These are phyloP conservation scores for Elaeagnus macrophylla DNA, from an alignment of 306 rosid species.

Conservation along the genomic window DNA sequence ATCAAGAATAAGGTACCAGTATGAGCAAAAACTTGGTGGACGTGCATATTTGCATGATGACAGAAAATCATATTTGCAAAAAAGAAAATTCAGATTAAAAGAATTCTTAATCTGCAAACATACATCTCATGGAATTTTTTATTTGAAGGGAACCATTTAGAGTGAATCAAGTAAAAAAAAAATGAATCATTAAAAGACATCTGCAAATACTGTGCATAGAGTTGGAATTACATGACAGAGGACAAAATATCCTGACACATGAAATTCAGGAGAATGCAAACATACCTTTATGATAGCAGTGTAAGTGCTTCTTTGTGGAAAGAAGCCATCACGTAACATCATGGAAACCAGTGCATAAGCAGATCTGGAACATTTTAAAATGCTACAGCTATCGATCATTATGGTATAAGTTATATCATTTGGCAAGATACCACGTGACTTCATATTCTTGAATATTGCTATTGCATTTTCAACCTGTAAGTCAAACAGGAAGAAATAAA, in stretches of 20 bases:
- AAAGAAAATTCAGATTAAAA: no score
- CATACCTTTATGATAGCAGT: constrained; percentile 58
- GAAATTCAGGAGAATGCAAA: constrained; percentile 12
- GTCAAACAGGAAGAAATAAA: constrained; percentile 24
- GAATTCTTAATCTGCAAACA: no score
- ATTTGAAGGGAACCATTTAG: no score
- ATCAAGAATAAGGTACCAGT: no score
- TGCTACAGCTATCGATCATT: constrained; percentile 64
- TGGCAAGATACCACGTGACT: constrained; percentile 41
- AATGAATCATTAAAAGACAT: no score
- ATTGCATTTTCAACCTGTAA: constrained; percentile 57
- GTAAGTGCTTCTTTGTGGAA: constrained; percentile 41
- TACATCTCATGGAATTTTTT: no score
- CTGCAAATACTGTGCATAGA: no score
- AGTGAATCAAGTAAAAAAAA: no score
- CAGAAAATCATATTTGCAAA: no score
- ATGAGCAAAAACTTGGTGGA: no score
- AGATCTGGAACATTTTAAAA: constrained; percentile 49
- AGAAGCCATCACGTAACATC: constrained; percentile 73
- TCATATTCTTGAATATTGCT: constrained; percentile 60
- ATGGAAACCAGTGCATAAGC: constrained; percentile 51
- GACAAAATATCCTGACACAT: neutral
- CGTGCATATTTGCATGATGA: no score
- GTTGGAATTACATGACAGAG: no score
- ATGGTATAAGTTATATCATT: constrained; percentile 53